Percentiles rank a stretch among this genome's conserved stretches.
Conservation (phyloP, 1,284 basidiomycete species). For the Sanghuangporus baumii region DNA sequence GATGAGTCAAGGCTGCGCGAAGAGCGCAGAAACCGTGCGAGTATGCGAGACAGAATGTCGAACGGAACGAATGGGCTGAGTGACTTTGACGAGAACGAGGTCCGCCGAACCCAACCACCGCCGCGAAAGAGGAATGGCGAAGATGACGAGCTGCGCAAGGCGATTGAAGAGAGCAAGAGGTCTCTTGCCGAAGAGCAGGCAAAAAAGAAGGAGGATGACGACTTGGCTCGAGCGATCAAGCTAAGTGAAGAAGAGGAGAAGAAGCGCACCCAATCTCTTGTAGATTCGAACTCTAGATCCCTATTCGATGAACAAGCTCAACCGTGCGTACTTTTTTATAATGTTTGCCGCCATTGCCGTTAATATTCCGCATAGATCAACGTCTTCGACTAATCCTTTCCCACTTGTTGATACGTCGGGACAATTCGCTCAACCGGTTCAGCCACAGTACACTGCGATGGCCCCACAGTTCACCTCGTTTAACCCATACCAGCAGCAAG, state of each 20-base stretch:
- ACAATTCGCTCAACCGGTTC: constrained; percentile 50
- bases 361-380: constrained; percentile 11
- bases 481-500: constrained; percentile 95
- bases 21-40: constrained; percentile 79
- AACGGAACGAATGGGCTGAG: constrained; percentile 46
- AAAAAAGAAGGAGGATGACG: constrained; percentile 66
- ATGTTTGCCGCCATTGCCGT: background rate
- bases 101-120: constrained; percentile 36
- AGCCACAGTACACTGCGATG: constrained; percentile 63
- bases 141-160: constrained; percentile 77
- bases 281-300: constrained; percentile 69
- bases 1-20: constrained; percentile 85
- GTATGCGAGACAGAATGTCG: constrained; percentile 94
- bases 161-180: constrained; percentile 86
- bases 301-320: constrained; percentile 86
- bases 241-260: constrained; percentile 87
- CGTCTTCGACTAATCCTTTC: constrained; percentile 49
- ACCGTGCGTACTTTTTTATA: constrained; percentile 39
- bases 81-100: constrained; percentile 50
- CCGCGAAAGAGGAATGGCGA: constrained; percentile 28
- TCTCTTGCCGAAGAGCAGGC: constrained; percentile 72
- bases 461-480: constrained; percentile 79
- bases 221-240: constrained; percentile 73
- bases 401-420: constrained; percentile 64
- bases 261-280: constrained; percentile 60